Evolutionary conservation across 2,329 filamentous ascomycete species (phyloP).

Genomic region (Aspergillus aculeatus): DNA sequence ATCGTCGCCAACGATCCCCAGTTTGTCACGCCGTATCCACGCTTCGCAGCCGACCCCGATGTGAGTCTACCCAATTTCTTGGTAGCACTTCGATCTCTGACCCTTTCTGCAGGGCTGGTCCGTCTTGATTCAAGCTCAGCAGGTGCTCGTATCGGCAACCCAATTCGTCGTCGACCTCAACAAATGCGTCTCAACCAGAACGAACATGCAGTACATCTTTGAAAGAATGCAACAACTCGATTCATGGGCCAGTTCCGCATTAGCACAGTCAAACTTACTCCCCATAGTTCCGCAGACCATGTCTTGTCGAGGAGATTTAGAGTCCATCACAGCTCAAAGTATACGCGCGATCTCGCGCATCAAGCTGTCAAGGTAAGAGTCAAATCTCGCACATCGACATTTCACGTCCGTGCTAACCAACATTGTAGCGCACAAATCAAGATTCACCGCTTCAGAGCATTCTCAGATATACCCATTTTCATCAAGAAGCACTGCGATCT

Average conservation of each 20-base stretch:
- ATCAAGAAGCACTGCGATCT: slow-evolving; percentile 48
- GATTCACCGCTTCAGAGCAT: slow-evolving; percentile 47
- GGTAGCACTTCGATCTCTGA: slow-evolving; percentile 14
- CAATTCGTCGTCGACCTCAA: slow-evolving; percentile 44
- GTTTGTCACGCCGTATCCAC: slow-evolving; percentile 44
- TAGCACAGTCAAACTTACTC: slow-evolving; percentile 36
- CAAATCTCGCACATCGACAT: neutral
- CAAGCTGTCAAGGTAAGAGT: slow-evolving; percentile 43
- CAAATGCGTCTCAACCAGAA: slow-evolving; percentile 36
- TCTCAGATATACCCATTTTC: slow-evolving; percentile 48
- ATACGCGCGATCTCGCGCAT: slow-evolving; percentile 45
- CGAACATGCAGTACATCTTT: slow-evolving; percentile 39
- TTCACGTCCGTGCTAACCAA: slow-evolving; percentile 9
- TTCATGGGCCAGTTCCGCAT: slow-evolving; percentile 37
- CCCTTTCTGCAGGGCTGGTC: slow-evolving; percentile 39
- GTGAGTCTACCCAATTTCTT: slow-evolving; percentile 25
- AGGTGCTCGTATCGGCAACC: slow-evolving; percentile 43
- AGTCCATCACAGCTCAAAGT: slow-evolving; percentile 39
- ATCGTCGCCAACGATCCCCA: slow-evolving; percentile 45
- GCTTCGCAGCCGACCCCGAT: slow-evolving; percentile 42
- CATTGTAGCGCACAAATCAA: slow-evolving; percentile 45
- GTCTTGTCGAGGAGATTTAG: slow-evolving; percentile 29
- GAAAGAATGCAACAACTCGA: slow-evolving; percentile 46
- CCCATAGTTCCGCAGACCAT: slow-evolving; percentile 24
- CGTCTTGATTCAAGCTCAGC: slow-evolving; percentile 44